These are phyloP conservation scores for Aspergillus uvarum DNA, from an alignment of 2,329 filamentous ascomycete genomes.

Conservation along the genomic window DNA sequence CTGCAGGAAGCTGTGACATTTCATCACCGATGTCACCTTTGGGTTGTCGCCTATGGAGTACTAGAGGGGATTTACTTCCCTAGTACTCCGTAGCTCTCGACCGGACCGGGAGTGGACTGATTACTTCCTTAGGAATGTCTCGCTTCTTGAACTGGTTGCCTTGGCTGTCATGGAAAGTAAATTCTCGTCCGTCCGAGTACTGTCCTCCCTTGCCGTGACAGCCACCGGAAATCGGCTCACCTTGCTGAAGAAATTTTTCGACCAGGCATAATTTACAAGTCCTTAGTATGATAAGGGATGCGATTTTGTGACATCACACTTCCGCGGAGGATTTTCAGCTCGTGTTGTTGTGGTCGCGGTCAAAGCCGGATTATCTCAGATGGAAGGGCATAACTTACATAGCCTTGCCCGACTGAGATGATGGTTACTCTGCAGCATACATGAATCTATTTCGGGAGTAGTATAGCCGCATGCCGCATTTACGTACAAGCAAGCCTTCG, in stretches of 20 bases:
- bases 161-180: background rate
- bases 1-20: background rate
- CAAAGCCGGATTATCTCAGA: slow-evolving; percentile 5
- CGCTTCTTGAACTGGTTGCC: background rate
- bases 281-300: slow-evolving; percentile 2
- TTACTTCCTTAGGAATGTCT: background rate
- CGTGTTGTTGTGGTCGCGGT: background rate
- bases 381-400: slow-evolving; percentile 7
- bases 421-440: slow-evolving; percentile 3
- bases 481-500: background rate
- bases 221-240: background rate
- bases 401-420: slow-evolving; percentile 8
- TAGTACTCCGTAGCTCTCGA: background rate
- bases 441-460: background rate
- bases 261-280: background rate
- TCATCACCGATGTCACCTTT: background rate
- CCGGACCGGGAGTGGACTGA: slow-evolving; percentile 1
- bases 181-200: no score
- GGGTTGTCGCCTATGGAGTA: background rate
- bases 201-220: background rate
- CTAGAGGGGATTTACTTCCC: background rate
- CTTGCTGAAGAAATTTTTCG: background rate
- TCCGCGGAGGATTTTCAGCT: background rate
- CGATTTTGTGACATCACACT: slow-evolving; percentile 1
- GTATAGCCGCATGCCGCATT: slow-evolving; percentile 1